Percentiles rank a stretch among this genome's conserved stretches.
Evolutionary conservation across 2,329 filamentous ascomycete species (phyloP).

Genomic region (Colletotrichum spinosum): DNA sequence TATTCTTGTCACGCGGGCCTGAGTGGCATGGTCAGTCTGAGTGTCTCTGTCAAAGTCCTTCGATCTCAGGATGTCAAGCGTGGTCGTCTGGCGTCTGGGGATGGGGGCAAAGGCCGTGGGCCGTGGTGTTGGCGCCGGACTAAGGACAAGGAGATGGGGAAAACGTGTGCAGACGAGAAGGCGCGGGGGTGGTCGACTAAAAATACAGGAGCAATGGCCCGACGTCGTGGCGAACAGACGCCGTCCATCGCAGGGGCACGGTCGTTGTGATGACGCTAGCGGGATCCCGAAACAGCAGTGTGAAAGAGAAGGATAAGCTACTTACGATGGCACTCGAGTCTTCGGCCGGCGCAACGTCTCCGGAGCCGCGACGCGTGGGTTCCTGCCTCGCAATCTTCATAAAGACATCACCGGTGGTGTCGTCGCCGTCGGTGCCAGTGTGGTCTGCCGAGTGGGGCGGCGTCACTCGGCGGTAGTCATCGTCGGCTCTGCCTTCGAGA

Average conservation of each 20-base stretch:
- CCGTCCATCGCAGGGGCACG: slow-evolving; percentile 29
- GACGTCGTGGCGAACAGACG: slow-evolving; percentile 25
- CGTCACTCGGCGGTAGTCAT: slow-evolving; percentile 53
- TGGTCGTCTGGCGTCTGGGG: slow-evolving; percentile 3
- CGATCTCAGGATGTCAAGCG: slow-evolving; percentile 16
- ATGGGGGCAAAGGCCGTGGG: slow-evolving; percentile 34
- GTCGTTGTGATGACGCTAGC: slow-evolving; percentile 29
- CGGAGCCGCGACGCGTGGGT: slow-evolving; percentile 50
- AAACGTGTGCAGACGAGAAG: slow-evolving; percentile 2
- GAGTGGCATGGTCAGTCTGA: slow-evolving; percentile 41
- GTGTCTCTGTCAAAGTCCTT: slow-evolving; percentile 22
- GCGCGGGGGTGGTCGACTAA: slow-evolving; percentile 25
- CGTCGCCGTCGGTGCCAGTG: slow-evolving; percentile 55
- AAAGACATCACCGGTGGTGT: slow-evolving; percentile 67
- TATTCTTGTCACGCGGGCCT: slow-evolving; percentile 62
- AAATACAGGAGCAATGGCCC: slow-evolving; percentile 24
- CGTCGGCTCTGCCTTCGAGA: slow-evolving; percentile 59
- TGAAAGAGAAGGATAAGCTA: slow-evolving; percentile 40
- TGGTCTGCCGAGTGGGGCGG: slow-evolving; percentile 52
- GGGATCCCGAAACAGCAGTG: slow-evolving; percentile 34
- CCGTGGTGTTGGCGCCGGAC: slow-evolving; percentile 18
- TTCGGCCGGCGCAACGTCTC: slow-evolving; percentile 48
- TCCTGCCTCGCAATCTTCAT: slow-evolving; percentile 70
- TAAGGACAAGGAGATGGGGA: slow-evolving; percentile 18
- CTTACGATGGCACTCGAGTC: slow-evolving; percentile 60